phyloP scores from a whole-genome alignment of 1,284 basidiomycete genomes.

The Apiotrichum sp. region DNA sequence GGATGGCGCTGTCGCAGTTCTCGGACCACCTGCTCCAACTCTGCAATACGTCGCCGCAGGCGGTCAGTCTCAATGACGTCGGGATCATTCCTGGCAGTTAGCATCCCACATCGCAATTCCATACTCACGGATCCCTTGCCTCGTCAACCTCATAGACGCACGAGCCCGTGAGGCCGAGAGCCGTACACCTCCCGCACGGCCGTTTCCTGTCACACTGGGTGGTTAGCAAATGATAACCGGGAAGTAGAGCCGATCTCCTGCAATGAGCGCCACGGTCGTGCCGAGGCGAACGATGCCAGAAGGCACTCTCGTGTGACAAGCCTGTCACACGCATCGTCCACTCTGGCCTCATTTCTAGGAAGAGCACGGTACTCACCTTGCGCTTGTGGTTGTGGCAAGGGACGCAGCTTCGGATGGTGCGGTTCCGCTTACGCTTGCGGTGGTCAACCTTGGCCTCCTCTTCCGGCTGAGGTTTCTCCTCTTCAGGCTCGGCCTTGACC shows the following conservation, averaged over 20 bases:
- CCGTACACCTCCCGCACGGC: conserved; percentile 80
- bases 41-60: conserved; percentile 74
- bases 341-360: background rate
- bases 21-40: conserved; percentile 78
- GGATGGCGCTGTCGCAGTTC: conserved; percentile 51
- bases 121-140: conserved; percentile 63
- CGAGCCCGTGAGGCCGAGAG: conserved; percentile 64
- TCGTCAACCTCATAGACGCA: conserved; percentile 90
- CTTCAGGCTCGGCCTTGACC: conserved; percentile 4
- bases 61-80: conserved; percentile 73
- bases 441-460: conserved; percentile 50
- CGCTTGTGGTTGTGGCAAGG: conserved; percentile 89
- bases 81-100: conserved; percentile 63
- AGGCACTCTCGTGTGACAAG: no score
- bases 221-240: background rate
- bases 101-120: background rate
- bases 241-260: no score
- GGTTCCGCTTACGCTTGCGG: conserved; percentile 64
- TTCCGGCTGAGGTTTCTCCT: conserved; percentile 7
- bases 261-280: no score
- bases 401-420: conserved; percentile 79
- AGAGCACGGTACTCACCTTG: conserved; percentile 58
- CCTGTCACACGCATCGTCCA: no score
- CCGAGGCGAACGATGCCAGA: no score
- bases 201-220: conserved; percentile 46